phyloP scores from a whole-genome alignment of 2,329 filamentous ascomycete species.

The Curvularia lunata region DNA sequence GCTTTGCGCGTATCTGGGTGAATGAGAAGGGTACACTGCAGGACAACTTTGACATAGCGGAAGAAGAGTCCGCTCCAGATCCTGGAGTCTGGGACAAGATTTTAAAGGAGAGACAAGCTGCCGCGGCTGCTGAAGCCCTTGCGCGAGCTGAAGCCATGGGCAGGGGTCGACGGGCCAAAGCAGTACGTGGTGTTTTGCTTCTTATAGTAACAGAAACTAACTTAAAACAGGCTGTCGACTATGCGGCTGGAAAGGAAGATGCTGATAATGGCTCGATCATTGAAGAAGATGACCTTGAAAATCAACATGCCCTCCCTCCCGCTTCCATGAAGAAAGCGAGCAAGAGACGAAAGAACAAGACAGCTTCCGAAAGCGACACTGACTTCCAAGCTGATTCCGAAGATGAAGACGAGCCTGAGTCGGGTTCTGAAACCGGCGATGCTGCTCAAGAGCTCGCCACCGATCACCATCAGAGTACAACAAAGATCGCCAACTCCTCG shows the following conservation, averaged over 20 bases:
- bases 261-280: conserved; percentile 18
- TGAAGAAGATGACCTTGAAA: conserved; percentile 28
- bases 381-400: conserved; percentile 55
- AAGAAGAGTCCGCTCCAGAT: conserved; percentile 64
- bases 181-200: conserved; percentile 50
- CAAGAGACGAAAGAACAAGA: conserved; percentile 37
- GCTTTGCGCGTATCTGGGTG: conserved; percentile 89
- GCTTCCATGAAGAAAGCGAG: conserved; percentile 42
- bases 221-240: conserved; percentile 52
- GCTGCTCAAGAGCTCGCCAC: conserved; percentile 12
- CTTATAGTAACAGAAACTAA: conserved; percentile 9
- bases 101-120: conserved; percentile 78
- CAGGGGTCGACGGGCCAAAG: conserved; percentile 77
- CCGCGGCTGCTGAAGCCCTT: conserved; percentile 72
- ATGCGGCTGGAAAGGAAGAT: conserved; percentile 48
- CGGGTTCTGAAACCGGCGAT: conserved; percentile 15
- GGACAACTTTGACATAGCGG: conserved; percentile 64
- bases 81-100: conserved; percentile 89
- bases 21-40: conserved; percentile 75
- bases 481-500: conserved; percentile 16
- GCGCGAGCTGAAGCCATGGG: conserved; percentile 79
- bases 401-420: conserved; percentile 33
- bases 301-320: conserved; percentile 21
- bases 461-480: conserved; percentile 14
- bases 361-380: conserved; percentile 55